Evolutionary conservation across 2,329 filamentous ascomycete species (phyloP).

Genomic region (Corinectria fuckeliana): DNA sequence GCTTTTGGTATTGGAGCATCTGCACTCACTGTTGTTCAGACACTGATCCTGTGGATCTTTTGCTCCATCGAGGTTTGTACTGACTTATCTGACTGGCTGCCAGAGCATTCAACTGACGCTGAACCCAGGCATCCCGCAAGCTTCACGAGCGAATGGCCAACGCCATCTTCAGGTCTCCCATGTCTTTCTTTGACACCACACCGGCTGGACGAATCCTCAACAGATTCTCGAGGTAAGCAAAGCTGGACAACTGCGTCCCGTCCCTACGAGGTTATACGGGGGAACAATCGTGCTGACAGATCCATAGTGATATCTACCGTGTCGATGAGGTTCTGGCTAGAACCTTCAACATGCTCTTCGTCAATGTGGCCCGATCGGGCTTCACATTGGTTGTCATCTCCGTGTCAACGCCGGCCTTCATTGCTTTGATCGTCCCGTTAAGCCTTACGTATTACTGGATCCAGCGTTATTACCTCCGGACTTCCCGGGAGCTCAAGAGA

Average conservation of each 20-base stretch:
- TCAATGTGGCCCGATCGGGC: conserved; percentile 73
- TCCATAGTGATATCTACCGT: conserved; percentile 72
- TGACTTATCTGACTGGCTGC: too few species aligned
- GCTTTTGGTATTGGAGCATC: conserved; percentile 90
- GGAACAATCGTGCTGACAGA: conserved; percentile 29
- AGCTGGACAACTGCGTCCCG: too few species aligned
- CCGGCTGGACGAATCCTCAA: conserved; percentile 96
- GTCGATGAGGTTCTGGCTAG: conserved; percentile 94
- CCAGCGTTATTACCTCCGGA: conserved; percentile 95
- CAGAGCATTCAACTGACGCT: conserved; percentile 14
- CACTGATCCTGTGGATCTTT: conserved; percentile 97
- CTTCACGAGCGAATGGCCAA: conserved; percentile 97
- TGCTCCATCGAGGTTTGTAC: conserved; percentile 89
- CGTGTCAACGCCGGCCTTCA: conserved; percentile 78
- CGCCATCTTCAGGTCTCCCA: conserved; percentile 95
- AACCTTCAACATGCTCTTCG: conserved; percentile 96
- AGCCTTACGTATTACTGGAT: conserved; percentile 86
- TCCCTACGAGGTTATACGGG: neutral
- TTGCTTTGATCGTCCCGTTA: conserved; percentile 81
- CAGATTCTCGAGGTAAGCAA: conserved; percentile 82
- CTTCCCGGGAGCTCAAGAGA: conserved; percentile 94
- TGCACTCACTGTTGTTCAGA: conserved; percentile 86
- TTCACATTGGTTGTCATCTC: conserved; percentile 92
- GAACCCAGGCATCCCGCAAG: conserved; percentile 82
- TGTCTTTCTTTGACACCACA: conserved; percentile 99